Base-by-base conservation (phyloP, 179 eudicot genomes). In the Spinacia oleracea region DNA sequence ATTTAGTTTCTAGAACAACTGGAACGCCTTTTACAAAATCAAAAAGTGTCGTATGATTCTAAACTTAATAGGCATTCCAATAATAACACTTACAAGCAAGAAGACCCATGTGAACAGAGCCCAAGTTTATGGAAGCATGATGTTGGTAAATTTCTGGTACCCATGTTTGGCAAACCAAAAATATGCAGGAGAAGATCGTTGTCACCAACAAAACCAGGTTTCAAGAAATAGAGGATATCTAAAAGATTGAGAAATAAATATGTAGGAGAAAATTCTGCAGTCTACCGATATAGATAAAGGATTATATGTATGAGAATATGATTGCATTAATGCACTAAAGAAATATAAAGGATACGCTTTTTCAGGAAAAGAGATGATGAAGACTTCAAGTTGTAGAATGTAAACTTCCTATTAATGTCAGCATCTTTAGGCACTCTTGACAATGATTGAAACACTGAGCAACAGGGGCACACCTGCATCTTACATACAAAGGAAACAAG, bases 301-400 rank as follows among this genome's bases (percentile, higher is more conserved):
- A 58, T 58, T 67, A 35, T 72, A 55, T 15, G n/a, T 7, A 50
- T 55, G 32, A n/a, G 11, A 32, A 9, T 38, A 75, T n/a, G 59
- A 56, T 74, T 40, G 62, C 12, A 59, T 2, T 32, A 35, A 62
- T 53, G 70, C 18, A 31, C 68, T 20, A 35, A 67, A 32, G 45
- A 32, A 40, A 70, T 27, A 74, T n/a, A 66, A 80, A 88, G 99
- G 97, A 96, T 96, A 96, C 98, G 92, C 46, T 85, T 86, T 79
- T 80, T 74, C 29, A 90, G 91, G 65, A 93, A 84, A 78, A 83
- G 82, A 77, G 84, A 81, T 55, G 88, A 75, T 45, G 88, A 81
- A 68, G 40, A 38, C 74, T 81, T 88, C 84, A 77, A 42, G 38
- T 71, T 89, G 79, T 93, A 93, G 81, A 93, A 84, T 50, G 87